Conservation (phyloP, 805 yeast species). For the Yarrowia bubula region DNA sequence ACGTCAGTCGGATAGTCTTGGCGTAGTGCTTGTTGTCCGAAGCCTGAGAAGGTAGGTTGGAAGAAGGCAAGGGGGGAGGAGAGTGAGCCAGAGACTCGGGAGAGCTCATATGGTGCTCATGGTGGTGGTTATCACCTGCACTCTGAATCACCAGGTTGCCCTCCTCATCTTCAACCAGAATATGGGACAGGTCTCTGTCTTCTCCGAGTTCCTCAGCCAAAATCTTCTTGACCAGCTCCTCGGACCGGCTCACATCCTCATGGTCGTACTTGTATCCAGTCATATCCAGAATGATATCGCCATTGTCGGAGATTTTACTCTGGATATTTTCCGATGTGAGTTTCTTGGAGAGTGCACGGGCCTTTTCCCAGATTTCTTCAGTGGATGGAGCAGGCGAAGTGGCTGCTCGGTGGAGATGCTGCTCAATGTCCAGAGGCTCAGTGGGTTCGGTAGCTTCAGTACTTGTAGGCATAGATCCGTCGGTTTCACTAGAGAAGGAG, state of each 20-base stretch:
- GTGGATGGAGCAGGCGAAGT: slow-evolving; percentile 28
- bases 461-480: background rate
- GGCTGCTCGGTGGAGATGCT: background rate
- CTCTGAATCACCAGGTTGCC: slow-evolving; percentile 39
- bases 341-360: slow-evolving; percentile 61
- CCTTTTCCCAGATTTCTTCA: slow-evolving; percentile 53
- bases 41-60: slow-evolving; percentile 28
- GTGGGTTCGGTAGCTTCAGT: slow-evolving; percentile 6
- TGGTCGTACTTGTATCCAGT: slow-evolving; percentile 92
- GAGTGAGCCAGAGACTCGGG: slow-evolving; percentile 29
- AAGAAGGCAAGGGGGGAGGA: background rate
- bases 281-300: slow-evolving; percentile 87
- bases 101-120: slow-evolving; percentile 13
- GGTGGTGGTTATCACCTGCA: slow-evolving; percentile 27
- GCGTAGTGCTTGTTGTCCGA: slow-evolving; percentile 49
- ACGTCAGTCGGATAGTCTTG: slow-evolving; percentile 84
- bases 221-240: slow-evolving; percentile 68
- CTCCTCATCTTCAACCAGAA: slow-evolving; percentile 38
- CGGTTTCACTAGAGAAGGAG: slow-evolving; percentile 12
- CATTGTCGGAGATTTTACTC: slow-evolving; percentile 80
- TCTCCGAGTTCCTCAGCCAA: slow-evolving; percentile 66
- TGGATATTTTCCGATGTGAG: slow-evolving; percentile 72
- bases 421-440: background rate
- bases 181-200: slow-evolving; percentile 36
- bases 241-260: slow-evolving; percentile 71